These are phyloP conservation scores for Cadophora gregata DNA, from an alignment of 2,329 filamentous ascomycete species.

Conservation along the genomic window DNA sequence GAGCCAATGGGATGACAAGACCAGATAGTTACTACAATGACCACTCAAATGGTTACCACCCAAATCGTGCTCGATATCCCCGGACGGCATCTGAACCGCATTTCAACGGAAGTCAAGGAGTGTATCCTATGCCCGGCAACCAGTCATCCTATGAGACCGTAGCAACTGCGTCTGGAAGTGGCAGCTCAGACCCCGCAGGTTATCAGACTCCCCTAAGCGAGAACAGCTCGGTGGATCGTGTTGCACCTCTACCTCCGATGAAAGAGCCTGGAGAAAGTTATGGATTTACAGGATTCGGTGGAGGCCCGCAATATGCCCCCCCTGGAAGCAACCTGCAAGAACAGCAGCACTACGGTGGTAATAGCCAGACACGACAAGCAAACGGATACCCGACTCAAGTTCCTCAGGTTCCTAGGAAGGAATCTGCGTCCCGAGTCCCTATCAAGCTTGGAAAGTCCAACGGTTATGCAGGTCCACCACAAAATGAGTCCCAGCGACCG, in stretches of 20 bases:
- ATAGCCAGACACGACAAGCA: constrained; percentile 29
- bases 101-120: constrained; percentile 38
- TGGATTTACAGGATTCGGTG: constrained; percentile 58
- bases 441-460: constrained; percentile 41
- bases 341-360: constrained; percentile 43
- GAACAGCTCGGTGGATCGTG: constrained; percentile 86
- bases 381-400: constrained; percentile 33
- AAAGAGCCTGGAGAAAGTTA: constrained; percentile 67
- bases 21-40: constrained; percentile 51
- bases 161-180: constrained; percentile 76
- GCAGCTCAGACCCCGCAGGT: constrained; percentile 73
- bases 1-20: constrained; percentile 47
- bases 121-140: constrained; percentile 41
- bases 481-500: constrained; percentile 19
- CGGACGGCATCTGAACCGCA: constrained; percentile 43
- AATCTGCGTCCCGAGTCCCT: constrained; percentile 34
- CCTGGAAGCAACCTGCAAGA: constrained; percentile 45
- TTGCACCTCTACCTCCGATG: constrained; percentile 60
- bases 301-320: constrained; percentile 47
- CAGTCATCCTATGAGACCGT: constrained; percentile 80
- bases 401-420: constrained; percentile 36
- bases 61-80: constrained; percentile 43
- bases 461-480: constrained; percentile 31
- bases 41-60: constrained; percentile 43
- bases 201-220: constrained; percentile 88